Base-by-base conservation (phyloP, 768 basidiomycete genomes). In the Mycena rebaudengoi region DNA sequence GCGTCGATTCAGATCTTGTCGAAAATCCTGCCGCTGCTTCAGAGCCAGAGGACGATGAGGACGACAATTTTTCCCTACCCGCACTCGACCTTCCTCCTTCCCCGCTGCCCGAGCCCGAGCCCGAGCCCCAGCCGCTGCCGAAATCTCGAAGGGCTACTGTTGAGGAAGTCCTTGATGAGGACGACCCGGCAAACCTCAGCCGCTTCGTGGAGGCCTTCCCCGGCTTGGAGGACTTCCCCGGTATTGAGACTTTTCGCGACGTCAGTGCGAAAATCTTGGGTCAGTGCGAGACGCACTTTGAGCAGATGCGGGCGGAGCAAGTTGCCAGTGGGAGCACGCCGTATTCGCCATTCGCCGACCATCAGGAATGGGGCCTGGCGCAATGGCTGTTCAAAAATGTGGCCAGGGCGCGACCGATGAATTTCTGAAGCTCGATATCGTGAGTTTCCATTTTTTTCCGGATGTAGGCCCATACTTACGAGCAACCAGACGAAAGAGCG, bases 301-400 rank as follows among this genome's bases (percentile, higher is more conserved):
- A 71, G 48, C 35, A 52, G 33, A 26, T 61, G 32, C 37, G 30
- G 5, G 37, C 28, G 29, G 26, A 48, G 16, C 46, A 48, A 12
- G 16, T 12, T 14, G 53, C 35, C 2, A 33, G 3, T 4, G 53
- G n/a, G 7, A 5, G 28, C 16, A 16, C 18, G 14, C 53, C 37
- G 7, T 30, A 55, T 30, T 23, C 67, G 6, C 46, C 62, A 26
- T 64, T 64, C 32, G 8, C 16, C 3, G 62, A 59, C 26, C 56
- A 32, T 4, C 56, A 57, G n/a, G 62, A 64, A 26, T 64, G 62
- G 62, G 57, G 51, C 29, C 37, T 64, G 43, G 62, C 62, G 29
- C 33, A 29, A 26, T 63, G 62, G 62, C 26, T 63, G 45, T 35
- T 45, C 13, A 63, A 63, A 37, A 63, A 56, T 32, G 56, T 58